phyloP scores from a whole-genome alignment of 192 early-diverging fungal genomes.

The Coemansia sp. region DNA sequence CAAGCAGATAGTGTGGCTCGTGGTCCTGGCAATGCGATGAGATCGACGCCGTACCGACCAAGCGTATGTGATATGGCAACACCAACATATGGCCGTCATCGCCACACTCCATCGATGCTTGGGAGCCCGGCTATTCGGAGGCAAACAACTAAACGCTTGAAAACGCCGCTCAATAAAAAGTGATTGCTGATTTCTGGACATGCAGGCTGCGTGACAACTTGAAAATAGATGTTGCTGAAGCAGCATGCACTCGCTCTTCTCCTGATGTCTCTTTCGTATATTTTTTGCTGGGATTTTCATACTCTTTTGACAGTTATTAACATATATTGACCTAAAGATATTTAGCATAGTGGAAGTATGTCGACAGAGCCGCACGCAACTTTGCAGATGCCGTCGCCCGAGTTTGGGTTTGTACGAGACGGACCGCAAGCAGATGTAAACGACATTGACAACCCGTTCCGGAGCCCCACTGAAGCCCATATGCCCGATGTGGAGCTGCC shows the following conservation, averaged over 20 bases:
- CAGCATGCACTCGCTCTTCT: neutral
- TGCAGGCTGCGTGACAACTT: no score
- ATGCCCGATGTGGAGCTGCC: neutral
- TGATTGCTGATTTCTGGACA: neutral
- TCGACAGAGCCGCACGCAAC: conserved; percentile 6
- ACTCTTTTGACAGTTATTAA: no score
- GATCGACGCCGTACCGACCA: neutral
- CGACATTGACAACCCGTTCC: neutral
- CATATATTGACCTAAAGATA: no score
- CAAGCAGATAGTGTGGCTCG: neutral
- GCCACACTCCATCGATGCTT: conserved; percentile 12
- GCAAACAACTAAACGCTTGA: neutral
- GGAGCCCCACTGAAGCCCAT: neutral
- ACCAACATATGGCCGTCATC: conserved; percentile 1
- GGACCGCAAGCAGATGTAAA: neutral
- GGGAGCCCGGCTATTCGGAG: conserved; percentile 6
- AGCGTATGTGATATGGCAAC: neutral
- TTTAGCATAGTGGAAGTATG: neutral
- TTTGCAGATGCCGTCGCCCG: conserved; percentile 8
- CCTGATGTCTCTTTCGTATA: neutral
- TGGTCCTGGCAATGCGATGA: neutral
- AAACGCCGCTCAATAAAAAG: neutral
- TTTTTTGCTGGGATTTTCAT: no score
- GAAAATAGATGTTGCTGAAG: neutral
- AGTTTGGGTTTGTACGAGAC: conserved; percentile 7